Conservation (phyloP, 495 filamentous ascomycete species). For the Penicillium coprophilum region DNA sequence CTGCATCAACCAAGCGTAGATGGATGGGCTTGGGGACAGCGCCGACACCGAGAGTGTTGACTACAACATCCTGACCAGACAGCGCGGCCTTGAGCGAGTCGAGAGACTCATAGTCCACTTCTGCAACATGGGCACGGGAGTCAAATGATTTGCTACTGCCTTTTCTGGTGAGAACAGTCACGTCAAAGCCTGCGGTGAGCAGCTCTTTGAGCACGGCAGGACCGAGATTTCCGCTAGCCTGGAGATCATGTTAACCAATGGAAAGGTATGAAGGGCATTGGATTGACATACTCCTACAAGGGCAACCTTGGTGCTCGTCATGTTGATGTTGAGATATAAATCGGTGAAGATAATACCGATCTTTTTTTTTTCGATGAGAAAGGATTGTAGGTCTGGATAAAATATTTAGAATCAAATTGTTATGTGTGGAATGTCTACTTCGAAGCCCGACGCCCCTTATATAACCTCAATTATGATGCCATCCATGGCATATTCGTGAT, state of each 20-base stretch:
- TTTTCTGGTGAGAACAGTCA: slow-evolving; percentile 58
- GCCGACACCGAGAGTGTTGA: slow-evolving; percentile 36
- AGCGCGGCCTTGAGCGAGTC: slow-evolving; percentile 45
- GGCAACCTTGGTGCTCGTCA: slow-evolving; percentile 6
- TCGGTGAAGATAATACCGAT: slow-evolving; percentile 5
- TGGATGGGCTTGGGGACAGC: slow-evolving; percentile 39
- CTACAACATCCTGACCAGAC: slow-evolving; percentile 38
- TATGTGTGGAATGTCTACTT: background rate
- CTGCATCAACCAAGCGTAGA: slow-evolving; percentile 56
- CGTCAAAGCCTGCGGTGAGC: slow-evolving; percentile 52
- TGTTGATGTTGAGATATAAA: background rate
- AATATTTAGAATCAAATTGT: background rate
- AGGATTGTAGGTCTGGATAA: background rate
- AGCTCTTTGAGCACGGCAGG: slow-evolving; percentile 55
- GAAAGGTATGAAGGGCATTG: background rate
- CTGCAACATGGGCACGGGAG: slow-evolving; percentile 40
- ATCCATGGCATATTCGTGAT: background rate
- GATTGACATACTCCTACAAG: slow-evolving; percentile 4
- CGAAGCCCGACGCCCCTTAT: background rate
- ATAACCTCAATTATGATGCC: background rate
- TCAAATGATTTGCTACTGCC: slow-evolving; percentile 38
- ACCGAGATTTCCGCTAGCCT: slow-evolving; percentile 63
- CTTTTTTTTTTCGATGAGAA: background rate
- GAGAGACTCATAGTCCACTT: slow-evolving; percentile 56
- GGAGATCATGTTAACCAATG: background rate